Percentiles rank a stretch among this genome's conserved stretches.
These are phyloP conservation scores for Diaporthe batatas DNA, from an alignment of 2,329 filamentous ascomycete genomes.

Conservation along the genomic window DNA sequence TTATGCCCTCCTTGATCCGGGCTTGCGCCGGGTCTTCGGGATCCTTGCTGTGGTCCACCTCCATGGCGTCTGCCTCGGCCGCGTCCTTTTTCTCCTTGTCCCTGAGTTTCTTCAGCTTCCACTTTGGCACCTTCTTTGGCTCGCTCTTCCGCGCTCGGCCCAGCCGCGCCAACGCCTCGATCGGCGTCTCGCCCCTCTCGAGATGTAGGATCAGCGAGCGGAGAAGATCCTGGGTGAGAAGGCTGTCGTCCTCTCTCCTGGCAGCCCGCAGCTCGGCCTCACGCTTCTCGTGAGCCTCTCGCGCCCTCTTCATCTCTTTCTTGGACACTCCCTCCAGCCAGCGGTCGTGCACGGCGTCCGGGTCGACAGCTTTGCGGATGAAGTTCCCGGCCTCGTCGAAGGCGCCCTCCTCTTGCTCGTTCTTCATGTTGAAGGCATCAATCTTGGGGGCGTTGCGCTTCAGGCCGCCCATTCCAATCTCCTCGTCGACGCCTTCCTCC, in stretches of 20 bases:
- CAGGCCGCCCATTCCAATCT: constrained; percentile 89
- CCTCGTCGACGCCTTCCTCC: constrained; percentile 85
- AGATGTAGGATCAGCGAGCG: constrained; percentile 79
- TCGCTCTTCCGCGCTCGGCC: constrained; percentile 74
- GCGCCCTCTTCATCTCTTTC: constrained; percentile 91
- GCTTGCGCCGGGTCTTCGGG: constrained; percentile 77
- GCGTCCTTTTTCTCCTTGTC: constrained; percentile 60
- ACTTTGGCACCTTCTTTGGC: constrained; percentile 70
- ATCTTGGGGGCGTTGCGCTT: constrained; percentile 95
- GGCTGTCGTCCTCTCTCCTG: constrained; percentile 84
- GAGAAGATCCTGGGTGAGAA: constrained; percentile 85
- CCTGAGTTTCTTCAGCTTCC: constrained; percentile 78
- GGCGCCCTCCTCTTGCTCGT: constrained; percentile 90
- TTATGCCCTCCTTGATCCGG: constrained; percentile 79
- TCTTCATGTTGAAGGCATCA: constrained; percentile 94
- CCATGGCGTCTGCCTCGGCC: constrained; percentile 69
- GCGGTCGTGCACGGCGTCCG: constrained; percentile 88
- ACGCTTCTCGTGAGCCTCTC: constrained; percentile 86
- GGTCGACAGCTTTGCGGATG: constrained; percentile 88
- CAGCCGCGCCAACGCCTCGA: constrained; percentile 88
- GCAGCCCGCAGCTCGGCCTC: constrained; percentile 81
- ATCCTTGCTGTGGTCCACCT: constrained; percentile 71
- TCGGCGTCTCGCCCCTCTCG: constrained; percentile 84
- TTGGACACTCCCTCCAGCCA: constrained; percentile 96
- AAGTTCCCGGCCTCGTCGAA: constrained; percentile 95